Evolutionary conservation across 345 rosid species (phyloP).

Genomic region (Eucalyptus decipiens): DNA sequence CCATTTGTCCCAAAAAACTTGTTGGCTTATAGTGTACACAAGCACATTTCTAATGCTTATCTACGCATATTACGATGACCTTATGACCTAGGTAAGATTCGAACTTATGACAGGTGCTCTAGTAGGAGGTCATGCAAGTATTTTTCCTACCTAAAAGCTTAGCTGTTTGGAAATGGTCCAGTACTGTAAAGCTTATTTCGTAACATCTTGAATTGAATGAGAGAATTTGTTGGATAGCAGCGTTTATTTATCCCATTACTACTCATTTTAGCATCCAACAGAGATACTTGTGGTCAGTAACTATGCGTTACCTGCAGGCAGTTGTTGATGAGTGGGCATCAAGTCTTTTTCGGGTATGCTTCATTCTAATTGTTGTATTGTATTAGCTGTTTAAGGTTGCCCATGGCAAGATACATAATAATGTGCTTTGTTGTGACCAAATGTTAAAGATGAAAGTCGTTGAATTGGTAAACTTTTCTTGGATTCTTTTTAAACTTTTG

Average conservation of each 20-base stretch:
- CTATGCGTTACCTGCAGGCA: slow-evolving; percentile 43
- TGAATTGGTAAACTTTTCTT: neutral
- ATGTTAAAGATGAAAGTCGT: neutral
- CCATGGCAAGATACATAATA: neutral
- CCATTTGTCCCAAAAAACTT: neutral
- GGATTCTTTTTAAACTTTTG: neutral
- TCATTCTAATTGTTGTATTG: neutral
- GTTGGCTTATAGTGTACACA: neutral
- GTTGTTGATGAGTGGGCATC: slow-evolving; percentile 97
- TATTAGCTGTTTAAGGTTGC: neutral
- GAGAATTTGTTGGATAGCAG: neutral
- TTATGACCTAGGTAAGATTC: neutral
- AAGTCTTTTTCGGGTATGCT: slow-evolving; percentile 77
- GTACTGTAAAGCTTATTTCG: neutral
- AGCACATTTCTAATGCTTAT: neutral
- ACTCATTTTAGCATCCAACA: neutral
- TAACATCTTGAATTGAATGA: neutral
- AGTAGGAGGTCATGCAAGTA: neutral
- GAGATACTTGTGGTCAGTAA: neutral
- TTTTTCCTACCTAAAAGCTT: neutral
- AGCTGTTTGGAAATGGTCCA: neutral
- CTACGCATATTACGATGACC: neutral
- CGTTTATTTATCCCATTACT: neutral
- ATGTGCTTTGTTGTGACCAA: neutral
- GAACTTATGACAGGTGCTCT: neutral